Percentiles rank a stretch among this genome's conserved stretches.
phyloP scores from a whole-genome alignment of 306 rosid species.

The Acacia confusa region DNA sequence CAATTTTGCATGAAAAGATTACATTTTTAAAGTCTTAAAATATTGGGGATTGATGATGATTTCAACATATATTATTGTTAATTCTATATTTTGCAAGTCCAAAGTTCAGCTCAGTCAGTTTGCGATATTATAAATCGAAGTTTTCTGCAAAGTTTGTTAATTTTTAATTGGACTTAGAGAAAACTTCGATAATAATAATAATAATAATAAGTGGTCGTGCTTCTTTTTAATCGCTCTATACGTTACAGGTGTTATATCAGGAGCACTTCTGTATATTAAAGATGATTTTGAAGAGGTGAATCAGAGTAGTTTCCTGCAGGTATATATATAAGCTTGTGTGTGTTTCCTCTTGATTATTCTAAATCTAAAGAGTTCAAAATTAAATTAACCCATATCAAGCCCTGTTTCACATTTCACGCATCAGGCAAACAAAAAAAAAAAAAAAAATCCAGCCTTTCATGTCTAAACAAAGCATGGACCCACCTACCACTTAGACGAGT shows the following conservation, averaged over 20 bases:
- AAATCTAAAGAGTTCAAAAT: background rate
- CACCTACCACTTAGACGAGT: background rate
- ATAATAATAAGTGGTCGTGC: background rate
- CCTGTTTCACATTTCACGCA: background rate
- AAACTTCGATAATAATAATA: background rate
- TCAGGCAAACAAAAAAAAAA: background rate
- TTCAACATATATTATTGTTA: background rate
- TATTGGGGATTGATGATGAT: too few species aligned
- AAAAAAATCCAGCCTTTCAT: background rate
- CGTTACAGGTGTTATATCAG: constrained; percentile 44
- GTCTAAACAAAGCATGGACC: background rate
- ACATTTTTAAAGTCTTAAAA: background rate
- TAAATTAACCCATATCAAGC: background rate
- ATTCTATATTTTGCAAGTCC: background rate
- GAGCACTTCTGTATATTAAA: constrained; percentile 46
- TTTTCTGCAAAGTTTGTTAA: background rate
- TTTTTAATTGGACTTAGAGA: background rate
- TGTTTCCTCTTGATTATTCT: background rate
- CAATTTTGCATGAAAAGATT: background rate
- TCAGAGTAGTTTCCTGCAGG: constrained; percentile 39
- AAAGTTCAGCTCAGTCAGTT: background rate
- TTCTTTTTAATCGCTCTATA: background rate
- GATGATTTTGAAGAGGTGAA: constrained; percentile 44
- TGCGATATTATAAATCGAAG: background rate
- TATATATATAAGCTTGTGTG: background rate